Base-by-base conservation (phyloP, 2,329 filamentous ascomycete genomes). In the Epichloe scottii region DNA sequence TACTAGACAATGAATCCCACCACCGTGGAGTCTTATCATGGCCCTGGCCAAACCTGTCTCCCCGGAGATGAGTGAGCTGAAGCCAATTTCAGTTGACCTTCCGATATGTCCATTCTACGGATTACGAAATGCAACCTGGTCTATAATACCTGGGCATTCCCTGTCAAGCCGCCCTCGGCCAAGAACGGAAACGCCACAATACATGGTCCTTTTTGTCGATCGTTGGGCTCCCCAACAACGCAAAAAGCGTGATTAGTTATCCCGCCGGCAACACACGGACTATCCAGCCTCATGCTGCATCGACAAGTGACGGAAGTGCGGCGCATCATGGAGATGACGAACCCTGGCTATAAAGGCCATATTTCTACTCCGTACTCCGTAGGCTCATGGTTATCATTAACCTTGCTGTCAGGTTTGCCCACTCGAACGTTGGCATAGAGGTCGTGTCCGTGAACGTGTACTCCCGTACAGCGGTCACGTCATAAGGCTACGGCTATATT, bases 1-100 rank as follows among this genome's bases (percentile, higher is more conserved):
- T 26, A 19, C 42, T 3, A n/a, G 19, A 14, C 43, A 17, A 35
- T 19, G n/a, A 21, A 21, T 35, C 38, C 33, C 37, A 48, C 15
- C 15, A 34, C 15, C 15, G 21, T 30, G 34, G 26, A 40, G 23
- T 41, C n/a, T 40, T 34, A 49, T 49, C 50, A 52, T 55, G 43
- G 38, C 45, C 42, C 38, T 15, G 45, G 35, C 53, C 51, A 42
- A 42, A 35, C 12, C 46, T 34, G 46, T 52, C 44, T 45, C n/a
- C 40, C 21, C 48, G 44, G 50, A 48, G 39, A 52, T 52, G 48
- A 51, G 40, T 19, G 30, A 38, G n/a, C 33, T 34, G 21, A 14
- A 46, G 47, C 37, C 11, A 37, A 49, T 30, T 42, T 42, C 46
- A 34, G 19, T 49, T 46, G 26, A 37, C 21, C 50, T 30, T 34